A percentile compares a stretch with the other conserved stretches of the same genome.
phyloP scores from a whole-genome alignment of 177 flowering plant species.

The Vitis hybrid region DNA sequence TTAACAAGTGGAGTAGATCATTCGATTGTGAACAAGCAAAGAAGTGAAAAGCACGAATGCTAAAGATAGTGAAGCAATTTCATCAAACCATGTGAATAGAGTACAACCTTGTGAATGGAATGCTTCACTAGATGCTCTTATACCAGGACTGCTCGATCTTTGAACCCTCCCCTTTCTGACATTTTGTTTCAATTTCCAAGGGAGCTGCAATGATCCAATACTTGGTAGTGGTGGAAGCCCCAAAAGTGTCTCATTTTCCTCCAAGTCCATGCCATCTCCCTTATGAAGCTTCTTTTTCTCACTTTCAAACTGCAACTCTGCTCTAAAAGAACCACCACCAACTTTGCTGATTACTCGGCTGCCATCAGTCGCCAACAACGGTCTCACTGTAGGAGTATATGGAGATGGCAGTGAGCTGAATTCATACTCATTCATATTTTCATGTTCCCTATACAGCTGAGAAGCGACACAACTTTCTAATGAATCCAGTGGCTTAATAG shows the following conservation, averaged over 20 bases:
- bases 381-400: constrained; percentile 35
- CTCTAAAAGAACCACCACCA: constrained; percentile 22
- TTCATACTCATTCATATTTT: constrained; percentile 42
- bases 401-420: constrained; percentile 28
- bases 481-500: constrained; percentile 43
- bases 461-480: constrained; percentile 58
- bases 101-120: constrained; percentile 10
- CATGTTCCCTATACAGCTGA: constrained; percentile 50
- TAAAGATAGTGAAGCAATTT: background rate
- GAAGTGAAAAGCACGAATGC: background rate
- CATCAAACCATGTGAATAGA: background rate
- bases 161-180: constrained; percentile 21
- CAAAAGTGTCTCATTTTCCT: constrained; percentile 11
- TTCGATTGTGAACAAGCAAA: background rate
- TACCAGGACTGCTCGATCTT: constrained; percentile 18
- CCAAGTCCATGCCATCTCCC: constrained; percentile 6
- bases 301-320: constrained; percentile 12
- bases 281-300: constrained; percentile 11
- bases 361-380: constrained; percentile 59
- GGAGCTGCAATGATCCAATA: constrained; percentile 17
- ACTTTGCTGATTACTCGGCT: constrained; percentile 44
- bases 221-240: constrained; percentile 35
- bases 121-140: constrained; percentile 8
- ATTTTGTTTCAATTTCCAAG: constrained; percentile 25
- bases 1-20: no score